These are phyloP conservation scores for Hymenoscyphus repandus DNA, from an alignment of 2,329 filamentous ascomycete genomes.

Conservation along the genomic window DNA sequence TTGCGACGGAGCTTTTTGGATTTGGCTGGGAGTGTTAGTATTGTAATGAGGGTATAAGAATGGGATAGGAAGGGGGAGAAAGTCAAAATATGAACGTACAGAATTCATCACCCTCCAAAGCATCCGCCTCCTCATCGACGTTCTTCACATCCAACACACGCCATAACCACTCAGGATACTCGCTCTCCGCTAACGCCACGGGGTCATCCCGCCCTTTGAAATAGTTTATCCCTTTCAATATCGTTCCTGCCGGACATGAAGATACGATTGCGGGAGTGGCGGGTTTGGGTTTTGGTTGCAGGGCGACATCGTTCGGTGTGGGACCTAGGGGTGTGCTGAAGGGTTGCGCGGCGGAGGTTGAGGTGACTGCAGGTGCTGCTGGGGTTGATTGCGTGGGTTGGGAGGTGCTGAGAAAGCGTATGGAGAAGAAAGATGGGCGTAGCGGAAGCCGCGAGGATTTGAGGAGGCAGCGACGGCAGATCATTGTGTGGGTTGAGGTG, in stretches of 20 bases:
- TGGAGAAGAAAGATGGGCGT: slow-evolving; percentile 15
- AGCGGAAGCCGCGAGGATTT: slow-evolving; percentile 12
- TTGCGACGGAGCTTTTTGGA: slow-evolving; percentile 74
- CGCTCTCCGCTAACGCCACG: slow-evolving; percentile 65
- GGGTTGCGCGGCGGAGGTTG: slow-evolving; percentile 27
- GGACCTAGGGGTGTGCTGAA: slow-evolving; percentile 31
- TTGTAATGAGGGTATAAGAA: not conserved
- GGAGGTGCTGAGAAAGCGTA: too few species aligned
- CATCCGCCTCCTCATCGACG: slow-evolving; percentile 42
- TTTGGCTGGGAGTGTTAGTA: slow-evolving; percentile 53
- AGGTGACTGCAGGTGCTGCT: slow-evolving; percentile 22
- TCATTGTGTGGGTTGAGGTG: slow-evolving; percentile 28
- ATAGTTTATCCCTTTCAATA: slow-evolving; percentile 71
- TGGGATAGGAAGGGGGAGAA: not conserved
- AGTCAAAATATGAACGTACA: slow-evolving; percentile 65
- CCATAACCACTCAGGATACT: slow-evolving; percentile 82
- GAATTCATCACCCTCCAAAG: slow-evolving; percentile 66
- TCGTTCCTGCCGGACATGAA: slow-evolving; percentile 53
- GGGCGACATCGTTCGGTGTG: slow-evolving; percentile 15
- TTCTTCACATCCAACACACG: slow-evolving; percentile 56
- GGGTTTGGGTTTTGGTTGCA: slow-evolving; percentile 14
- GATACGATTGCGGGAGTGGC: slow-evolving; percentile 14
- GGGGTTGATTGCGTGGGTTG: slow-evolving; percentile 2
- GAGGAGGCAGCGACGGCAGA: slow-evolving; percentile 36
- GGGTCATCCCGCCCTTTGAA: slow-evolving; percentile 69